These are phyloP conservation scores for Selaginella tamariscina DNA, from an alignment of 75 land plant genomes.

Conservation along the genomic window DNA sequence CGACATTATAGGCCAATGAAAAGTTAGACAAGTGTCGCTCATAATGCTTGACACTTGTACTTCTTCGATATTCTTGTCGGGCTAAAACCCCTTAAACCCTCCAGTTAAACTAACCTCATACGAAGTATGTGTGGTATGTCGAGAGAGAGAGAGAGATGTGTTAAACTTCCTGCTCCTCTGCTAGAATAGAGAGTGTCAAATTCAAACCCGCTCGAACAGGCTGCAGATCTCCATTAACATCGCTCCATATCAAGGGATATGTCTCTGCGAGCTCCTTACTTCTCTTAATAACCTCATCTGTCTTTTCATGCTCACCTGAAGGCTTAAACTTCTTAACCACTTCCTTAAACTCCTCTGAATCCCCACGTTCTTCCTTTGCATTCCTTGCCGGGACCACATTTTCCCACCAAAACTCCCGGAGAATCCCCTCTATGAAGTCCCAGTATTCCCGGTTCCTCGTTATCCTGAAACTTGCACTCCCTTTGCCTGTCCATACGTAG, in stretches of 20 bases:
- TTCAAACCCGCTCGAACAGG: neutral
- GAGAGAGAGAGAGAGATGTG: no score
- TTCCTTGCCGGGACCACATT: constrained; percentile 71
- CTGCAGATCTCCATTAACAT: constrained; percentile 34
- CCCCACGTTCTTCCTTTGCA: constrained; percentile 21
- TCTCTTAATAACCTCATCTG: constrained; percentile 31
- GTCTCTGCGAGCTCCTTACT: constrained; percentile 45
- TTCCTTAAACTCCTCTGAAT: constrained; percentile 19
- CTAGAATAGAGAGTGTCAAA: neutral
- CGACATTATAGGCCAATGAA: no score
- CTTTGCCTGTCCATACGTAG: constrained; percentile 84
- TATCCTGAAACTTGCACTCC: constrained; percentile 63
- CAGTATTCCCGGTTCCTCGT: constrained; percentile 49
- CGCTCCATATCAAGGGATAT: constrained; percentile 43
- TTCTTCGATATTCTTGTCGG: no score
- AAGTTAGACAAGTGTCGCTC: no score
- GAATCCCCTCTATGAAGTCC: constrained; percentile 51
- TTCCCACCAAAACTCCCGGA: constrained; percentile 88
- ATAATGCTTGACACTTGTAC: no score
- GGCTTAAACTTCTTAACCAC: constrained; percentile 38
- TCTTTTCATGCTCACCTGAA: constrained; percentile 31
- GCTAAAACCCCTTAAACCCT: no score
- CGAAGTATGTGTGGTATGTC: no score
- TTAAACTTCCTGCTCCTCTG: no score
- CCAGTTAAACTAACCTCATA: no score